Base-by-base conservation (phyloP, 2,329 filamentous ascomycete genomes). In the Mycosphaerelloides madeirae region DNA sequence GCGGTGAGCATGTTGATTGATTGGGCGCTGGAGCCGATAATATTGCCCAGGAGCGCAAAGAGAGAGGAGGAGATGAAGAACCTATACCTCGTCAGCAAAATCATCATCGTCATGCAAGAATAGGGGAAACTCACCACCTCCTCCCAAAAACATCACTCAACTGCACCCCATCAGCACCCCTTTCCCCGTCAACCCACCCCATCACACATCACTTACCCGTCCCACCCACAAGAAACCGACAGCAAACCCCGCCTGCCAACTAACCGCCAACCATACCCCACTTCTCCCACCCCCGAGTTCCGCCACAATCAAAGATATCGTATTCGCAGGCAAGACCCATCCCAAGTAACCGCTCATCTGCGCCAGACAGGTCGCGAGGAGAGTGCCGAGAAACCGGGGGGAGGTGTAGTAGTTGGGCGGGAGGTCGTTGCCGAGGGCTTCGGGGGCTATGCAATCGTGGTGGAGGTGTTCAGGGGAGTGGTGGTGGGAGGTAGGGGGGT, bases 1-100 rank as follows among this genome's bases (percentile, higher is more conserved):
- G 44, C 49, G 14, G 50, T 53, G 13, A 55, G 39, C 43, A 46
- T 52, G 16, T 55, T 44, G 33, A 55, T 41, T 6, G 15, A 39
- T 4, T 41, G 33, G 6, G 52, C 52, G 0, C 43, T 19, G 4
- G 52, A 36, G 16, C 46, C 48, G 20, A 55, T 38, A 33, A 53
- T 50, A 14, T 47, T 50, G 34, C 46, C 52, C 8, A 53, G 13
- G 20, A 53, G 14, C 2, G 44, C 47, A 18, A 55, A 44, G 12
- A 45, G 3, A 5, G 44, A 44, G n/a, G 38, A 44, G 29, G 36
- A 36, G n/a, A 40, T 48, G 41, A 51, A 51, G 41, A 51, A 47
- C 37, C 43, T 33, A 8, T 8, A 29, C 8, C 28, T n/a, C 7
- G 31, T 14, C n/a, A 33, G n/a, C 31, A 14, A 14, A 12, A 8